Percentiles rank a stretch among this genome's conserved stretches.
phyloP scores from a whole-genome alignment of 192 early-diverging fungal genomes.

The Entomortierella lignicola region DNA sequence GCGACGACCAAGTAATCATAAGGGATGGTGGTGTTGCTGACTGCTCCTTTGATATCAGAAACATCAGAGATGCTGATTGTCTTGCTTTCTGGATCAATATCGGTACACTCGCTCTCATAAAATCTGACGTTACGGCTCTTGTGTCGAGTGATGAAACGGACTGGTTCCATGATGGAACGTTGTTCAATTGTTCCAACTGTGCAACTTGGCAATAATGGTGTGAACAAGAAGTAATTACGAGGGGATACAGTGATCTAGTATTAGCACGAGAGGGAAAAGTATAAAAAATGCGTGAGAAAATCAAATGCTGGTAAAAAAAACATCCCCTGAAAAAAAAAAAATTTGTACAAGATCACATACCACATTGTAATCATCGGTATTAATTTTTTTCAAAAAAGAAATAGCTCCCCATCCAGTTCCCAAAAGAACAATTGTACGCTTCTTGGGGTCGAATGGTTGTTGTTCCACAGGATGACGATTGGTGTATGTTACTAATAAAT shows the following conservation, averaged over 20 bases:
- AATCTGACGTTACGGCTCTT: conserved; percentile 88
- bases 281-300: background rate
- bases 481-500: conserved; percentile 44
- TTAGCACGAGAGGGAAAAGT: background rate
- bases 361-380: conserved; percentile 85
- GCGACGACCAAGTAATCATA: conserved; percentile 86
- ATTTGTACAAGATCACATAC: no score
- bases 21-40: conserved; percentile 64
- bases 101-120: conserved; percentile 90
- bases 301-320: no score
- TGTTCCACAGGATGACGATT: conserved; percentile 57
- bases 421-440: conserved; percentile 39
- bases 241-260: conserved; percentile 75
- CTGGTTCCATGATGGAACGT: conserved; percentile 87
- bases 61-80: conserved; percentile 82
- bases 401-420: conserved; percentile 52
- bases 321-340: no score
- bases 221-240: conserved; percentile 91
- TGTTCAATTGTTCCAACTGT: conserved; percentile 93
- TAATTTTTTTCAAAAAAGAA: conserved; percentile 76
- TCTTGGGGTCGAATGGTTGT: conserved; percentile 56
- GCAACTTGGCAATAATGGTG: conserved; percentile 75
- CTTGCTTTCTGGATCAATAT: conserved; percentile 87
- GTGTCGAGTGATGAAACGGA: conserved; percentile 88
- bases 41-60: conserved; percentile 74